A percentile compares a stretch with the other conserved stretches of the same genome.
These are phyloP conservation scores for Chamaecrista fasciculata DNA, from an alignment of 306 rosid genomes.

Conservation along the genomic window DNA sequence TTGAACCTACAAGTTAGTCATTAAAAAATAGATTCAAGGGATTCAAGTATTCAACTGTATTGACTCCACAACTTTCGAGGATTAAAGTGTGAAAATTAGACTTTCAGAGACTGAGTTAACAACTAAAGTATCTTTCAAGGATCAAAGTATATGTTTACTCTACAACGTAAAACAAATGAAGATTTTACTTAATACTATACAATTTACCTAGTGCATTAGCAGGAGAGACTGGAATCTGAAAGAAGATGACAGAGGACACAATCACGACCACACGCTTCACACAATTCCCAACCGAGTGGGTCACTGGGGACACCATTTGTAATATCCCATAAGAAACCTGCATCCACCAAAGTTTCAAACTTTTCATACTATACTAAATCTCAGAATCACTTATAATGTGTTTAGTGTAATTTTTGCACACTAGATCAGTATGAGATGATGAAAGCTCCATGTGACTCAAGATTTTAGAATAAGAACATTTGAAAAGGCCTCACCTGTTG, in stretches of 20 bases:
- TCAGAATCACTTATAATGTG: too few species aligned
- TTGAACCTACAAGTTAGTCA: too few species aligned
- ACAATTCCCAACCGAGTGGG: constrained; percentile 74
- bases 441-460: not conserved
- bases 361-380: not conserved
- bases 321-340: constrained; percentile 75
- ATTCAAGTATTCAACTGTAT: too few species aligned
- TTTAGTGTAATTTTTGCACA: too few species aligned
- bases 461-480: not conserved
- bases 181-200: too few species aligned
- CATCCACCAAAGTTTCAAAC: not conserved
- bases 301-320: constrained; percentile 63
- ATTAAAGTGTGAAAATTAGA: too few species aligned
- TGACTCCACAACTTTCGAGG: too few species aligned
- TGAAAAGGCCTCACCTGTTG: constrained; percentile 59
- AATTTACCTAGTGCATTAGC: constrained; percentile 56
- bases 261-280: constrained; percentile 71
- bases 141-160: too few species aligned
- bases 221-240: constrained; percentile 51
- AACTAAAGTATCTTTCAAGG: too few species aligned
- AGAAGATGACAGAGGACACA: constrained; percentile 64
- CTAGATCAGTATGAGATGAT: not conserved
- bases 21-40: too few species aligned
- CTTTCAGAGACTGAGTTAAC: too few species aligned
- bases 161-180: too few species aligned